Evolutionary conservation across 169 alveolate genomes (phyloP), one percentile per base, ranked within the genome.

Genomic region (Perkinsus olseni): DNA sequence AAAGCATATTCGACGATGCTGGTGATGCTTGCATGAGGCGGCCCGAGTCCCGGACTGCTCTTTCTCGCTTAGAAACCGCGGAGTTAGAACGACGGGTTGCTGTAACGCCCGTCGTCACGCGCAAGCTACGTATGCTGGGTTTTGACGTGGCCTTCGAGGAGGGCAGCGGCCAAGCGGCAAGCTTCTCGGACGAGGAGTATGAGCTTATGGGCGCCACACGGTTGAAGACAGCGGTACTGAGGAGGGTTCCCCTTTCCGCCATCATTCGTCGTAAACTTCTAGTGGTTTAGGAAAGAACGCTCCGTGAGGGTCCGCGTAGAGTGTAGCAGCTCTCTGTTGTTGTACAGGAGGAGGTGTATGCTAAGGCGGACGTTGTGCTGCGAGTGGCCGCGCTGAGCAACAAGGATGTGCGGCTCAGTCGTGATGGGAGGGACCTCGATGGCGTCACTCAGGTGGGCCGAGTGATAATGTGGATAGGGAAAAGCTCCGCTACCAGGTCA

Each of bases 91-190:
- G 82, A 13, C 82, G 82, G 50, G 97, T 96, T 24, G 95, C 97
- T n/a, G 93, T 95, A 3, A 90, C 97, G 8, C 97, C 97, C 0
- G 95, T 95, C 36, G 93, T 94, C 74, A 95, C 94, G 28, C 93
- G 93, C 93, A 94, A 93, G 48, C 93, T 96, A 17, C 92, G 95
- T 11, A 95, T 92, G 90, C 94, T 93, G 34, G 96, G 97, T 8
- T 96, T 94, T 91, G 93, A 95, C 38, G 97, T 96, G 39, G 62
- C 92, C 24, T 91, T 96, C 10, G 97, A 96, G 94, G 91, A 74
- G 50, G 96, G 97, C n/a, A 97, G 97, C 45, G 97, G 97, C 36
- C 11, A 20, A 21, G 92, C 92, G 38, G 95, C 97, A 50, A 92
- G 93, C 38, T 95, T 95, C 93, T 91, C 94, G 37, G 97, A 96